Conservation (phyloP, 768 basidiomycete genomes). For the Termitomyces sp. region DNA sequence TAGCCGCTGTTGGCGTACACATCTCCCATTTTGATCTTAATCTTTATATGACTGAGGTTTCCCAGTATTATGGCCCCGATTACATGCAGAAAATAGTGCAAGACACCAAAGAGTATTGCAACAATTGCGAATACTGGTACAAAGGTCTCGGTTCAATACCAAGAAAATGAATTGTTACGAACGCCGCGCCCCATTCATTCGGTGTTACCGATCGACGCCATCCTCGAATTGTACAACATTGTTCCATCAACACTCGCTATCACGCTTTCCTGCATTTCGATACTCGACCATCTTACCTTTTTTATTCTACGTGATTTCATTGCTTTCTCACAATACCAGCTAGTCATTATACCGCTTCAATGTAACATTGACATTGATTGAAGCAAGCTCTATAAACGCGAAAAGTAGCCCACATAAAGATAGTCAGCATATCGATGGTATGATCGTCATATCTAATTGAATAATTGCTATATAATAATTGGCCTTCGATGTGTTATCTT, state of each 20-base stretch:
- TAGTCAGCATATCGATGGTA: background rate
- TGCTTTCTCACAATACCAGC: background rate
- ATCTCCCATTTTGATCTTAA: constrained; percentile 3
- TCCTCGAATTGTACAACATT: background rate
- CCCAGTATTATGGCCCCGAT: constrained; percentile 70
- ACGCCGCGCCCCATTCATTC: constrained; percentile 5
- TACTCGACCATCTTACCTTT: constrained; percentile 1
- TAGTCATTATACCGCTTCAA: background rate
- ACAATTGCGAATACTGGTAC: constrained; percentile 57
- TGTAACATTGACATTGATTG: background rate
- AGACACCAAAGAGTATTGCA: constrained; percentile 48
- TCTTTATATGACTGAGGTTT: constrained; percentile 5
- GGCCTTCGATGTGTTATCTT: background rate
- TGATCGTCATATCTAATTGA: background rate
- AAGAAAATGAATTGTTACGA: constrained; percentile 17
- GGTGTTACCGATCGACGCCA: constrained; percentile 1
- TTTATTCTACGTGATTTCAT: background rate
- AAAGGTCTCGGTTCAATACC: constrained; percentile 39
- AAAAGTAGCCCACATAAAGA: background rate
- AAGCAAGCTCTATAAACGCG: background rate
- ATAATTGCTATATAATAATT: background rate
- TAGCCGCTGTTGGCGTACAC: constrained; percentile 9
- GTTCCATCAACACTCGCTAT: constrained; percentile 10
- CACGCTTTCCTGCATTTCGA: constrained; percentile 7
- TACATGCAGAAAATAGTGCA: constrained; percentile 52